These are phyloP conservation scores for Fusarium sp. DNA, from an alignment of 2,329 filamentous ascomycete genomes.

Conservation along the genomic window DNA sequence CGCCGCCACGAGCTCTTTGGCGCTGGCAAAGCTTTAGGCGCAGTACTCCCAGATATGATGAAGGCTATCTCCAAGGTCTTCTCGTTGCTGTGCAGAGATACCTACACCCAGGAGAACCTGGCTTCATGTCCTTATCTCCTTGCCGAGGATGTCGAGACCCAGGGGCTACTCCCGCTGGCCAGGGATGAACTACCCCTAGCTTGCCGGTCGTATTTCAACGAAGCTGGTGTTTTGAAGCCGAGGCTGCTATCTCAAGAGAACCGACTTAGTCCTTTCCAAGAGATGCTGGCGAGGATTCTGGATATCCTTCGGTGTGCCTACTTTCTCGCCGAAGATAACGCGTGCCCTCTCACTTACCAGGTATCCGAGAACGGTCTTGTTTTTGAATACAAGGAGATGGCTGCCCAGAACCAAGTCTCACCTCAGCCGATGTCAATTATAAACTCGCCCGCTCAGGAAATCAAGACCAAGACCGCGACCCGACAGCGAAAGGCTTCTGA, in stretches of 20 bases:
- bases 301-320: conserved; percentile 60
- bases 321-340: conserved; percentile 54
- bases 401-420: background rate
- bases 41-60: conserved; percentile 57
- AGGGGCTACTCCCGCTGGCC: conserved; percentile 56
- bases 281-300: conserved; percentile 58
- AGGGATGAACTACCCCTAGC: conserved; percentile 50
- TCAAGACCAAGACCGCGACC: conserved; percentile 14
- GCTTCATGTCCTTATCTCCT: conserved; percentile 60
- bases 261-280: conserved; percentile 47
- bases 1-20: conserved; percentile 57
- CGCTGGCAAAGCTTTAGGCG: conserved; percentile 57
- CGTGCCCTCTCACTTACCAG: conserved; percentile 50
- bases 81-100: conserved; percentile 57
- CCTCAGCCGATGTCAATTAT: conserved; percentile 30
- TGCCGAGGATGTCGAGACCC: conserved; percentile 58
- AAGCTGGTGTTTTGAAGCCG: conserved; percentile 52
- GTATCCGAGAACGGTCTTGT: conserved; percentile 45
- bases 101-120: conserved; percentile 52
- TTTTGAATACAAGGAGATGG: conserved; percentile 47
- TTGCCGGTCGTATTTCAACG: conserved; percentile 52
- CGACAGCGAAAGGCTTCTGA: conserved; percentile 22
- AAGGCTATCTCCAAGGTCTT: conserved; percentile 57
- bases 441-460: conserved; percentile 19
- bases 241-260: conserved; percentile 47